These are phyloP conservation scores for Phyllostachys edulis DNA, from an alignment of 176 grass and related monocot genomes.

Conservation along the genomic window DNA sequence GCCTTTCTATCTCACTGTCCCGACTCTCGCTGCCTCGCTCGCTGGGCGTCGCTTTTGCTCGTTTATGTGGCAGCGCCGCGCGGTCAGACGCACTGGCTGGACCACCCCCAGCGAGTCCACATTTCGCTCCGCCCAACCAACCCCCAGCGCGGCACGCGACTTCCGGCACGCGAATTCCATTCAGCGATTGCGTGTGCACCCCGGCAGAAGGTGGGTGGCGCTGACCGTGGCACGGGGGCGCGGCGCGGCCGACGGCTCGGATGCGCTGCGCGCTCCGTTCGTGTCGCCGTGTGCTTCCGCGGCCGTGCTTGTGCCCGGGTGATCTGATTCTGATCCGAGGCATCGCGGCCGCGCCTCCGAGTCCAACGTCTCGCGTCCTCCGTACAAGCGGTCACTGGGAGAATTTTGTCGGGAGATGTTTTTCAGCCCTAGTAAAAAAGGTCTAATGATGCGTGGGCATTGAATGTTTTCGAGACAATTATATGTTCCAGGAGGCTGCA, in stretches of 20 bases:
- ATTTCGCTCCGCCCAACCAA: neutral
- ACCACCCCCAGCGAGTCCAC: constrained; percentile 11
- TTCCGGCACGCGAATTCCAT: neutral
- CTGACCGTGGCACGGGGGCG: neutral
- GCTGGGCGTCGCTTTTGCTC: constrained; percentile 31
- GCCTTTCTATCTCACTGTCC: neutral
- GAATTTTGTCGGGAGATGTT: neutral
- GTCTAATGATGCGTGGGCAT: neutral
- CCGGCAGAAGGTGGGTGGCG: neutral
- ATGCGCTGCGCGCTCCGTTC: neutral
- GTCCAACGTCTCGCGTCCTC: neutral
- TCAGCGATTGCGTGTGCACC: neutral
- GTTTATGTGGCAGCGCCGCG: neutral
- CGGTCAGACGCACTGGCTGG: neutral
- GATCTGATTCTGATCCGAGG: neutral
- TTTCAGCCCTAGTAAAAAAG: neutral
- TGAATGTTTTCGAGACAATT: neutral
- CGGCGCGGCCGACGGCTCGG: neutral
- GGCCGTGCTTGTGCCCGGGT: neutral
- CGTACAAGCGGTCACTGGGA: neutral
- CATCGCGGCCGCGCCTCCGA: neutral
- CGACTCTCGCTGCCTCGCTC: neutral
- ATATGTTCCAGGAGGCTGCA: neutral
- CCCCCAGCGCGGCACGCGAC: neutral
- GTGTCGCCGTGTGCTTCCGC: neutral